Percentiles rank a stretch among this genome's conserved stretches.
These are phyloP conservation scores for Beta vulgaris DNA, from an alignment of 148 eudicot genomes.

Conservation along the genomic window DNA sequence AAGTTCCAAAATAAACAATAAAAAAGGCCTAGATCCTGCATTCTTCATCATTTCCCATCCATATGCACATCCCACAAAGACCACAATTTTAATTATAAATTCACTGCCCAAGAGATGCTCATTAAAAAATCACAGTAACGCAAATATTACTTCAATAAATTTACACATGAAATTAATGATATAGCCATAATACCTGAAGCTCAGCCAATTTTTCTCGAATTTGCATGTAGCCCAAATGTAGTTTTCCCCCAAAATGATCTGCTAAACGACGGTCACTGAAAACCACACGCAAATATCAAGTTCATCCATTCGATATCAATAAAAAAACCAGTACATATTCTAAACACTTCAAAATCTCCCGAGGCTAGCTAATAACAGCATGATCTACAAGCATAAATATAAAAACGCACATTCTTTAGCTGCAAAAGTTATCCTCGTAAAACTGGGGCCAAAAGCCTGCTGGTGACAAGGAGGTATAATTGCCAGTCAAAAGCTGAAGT, in stretches of 20 bases:
- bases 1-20: neutral
- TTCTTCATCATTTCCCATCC: neutral
- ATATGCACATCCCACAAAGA: neutral
- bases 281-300: slow-evolving; percentile 31
- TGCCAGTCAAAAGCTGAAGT: slow-evolving; percentile 78
- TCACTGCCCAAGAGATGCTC: neutral
- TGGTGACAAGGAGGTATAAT: slow-evolving; percentile 94
- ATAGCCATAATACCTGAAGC: slow-evolving; percentile 57
- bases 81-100: neutral
- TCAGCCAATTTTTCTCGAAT: slow-evolving; percentile 93
- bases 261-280: slow-evolving; percentile 96
- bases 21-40: neutral
- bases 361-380: slow-evolving; percentile 48
- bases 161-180: neutral
- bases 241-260: slow-evolving; percentile 99
- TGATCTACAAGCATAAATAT: slow-evolving; percentile 62
- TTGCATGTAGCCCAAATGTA: slow-evolving; percentile 97
- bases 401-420: slow-evolving; percentile 95
- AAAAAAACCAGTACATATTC: slow-evolving; percentile 4
- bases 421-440: slow-evolving; percentile 92
- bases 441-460: slow-evolving; percentile 97
- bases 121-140: neutral
- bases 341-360: slow-evolving; percentile 17
- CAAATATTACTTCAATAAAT: neutral
- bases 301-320: slow-evolving; percentile 9